Base-by-base conservation (phyloP, 176 grass and related monocot genomes). In the Pontederia crassipes region DNA sequence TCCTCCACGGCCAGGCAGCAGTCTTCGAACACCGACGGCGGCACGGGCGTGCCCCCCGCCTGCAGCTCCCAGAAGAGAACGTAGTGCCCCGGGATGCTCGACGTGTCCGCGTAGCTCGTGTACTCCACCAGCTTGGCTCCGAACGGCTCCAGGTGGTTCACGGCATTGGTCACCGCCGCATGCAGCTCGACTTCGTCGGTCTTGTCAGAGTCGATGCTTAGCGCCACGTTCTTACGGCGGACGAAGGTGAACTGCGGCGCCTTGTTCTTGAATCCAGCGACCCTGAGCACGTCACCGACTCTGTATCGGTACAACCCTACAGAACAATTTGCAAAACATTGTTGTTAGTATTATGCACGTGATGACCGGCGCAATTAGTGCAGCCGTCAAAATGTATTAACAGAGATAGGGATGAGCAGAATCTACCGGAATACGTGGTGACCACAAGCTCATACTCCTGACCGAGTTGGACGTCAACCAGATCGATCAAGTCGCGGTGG, bases 171-270 rank as follows among this genome's bases (percentile, higher is more conserved):
- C 79, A 98, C 88, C 12, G 93, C 93, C 62, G 75, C 78, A 57
- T 98, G 93, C 64, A 98, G 88, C 82, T 98, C 93, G 53, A 77
- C 75, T 74, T 98, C 93, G 84, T 98, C 84, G n/a, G 93, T 98
- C 79, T 98, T 98, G 68, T 98, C 93, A 0, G 93, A 70, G 52
- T 98, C 93, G 26, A 98, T 74, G 82, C 88, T 92, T 26, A 98
- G 81, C 55, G 85, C 84, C 71, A 98, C 93, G 67, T 98, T 98
- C 75, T 83, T 89, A 45, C 93, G 93, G 51, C 93, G 29, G 9
- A 98, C 27, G 62, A 98, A 98, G 6, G 71, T 83, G 64, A 98
- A 98, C 73, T 88, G 78, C 0, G 93, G 88, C n/a, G 93, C 81
- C 88, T 83, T 70, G 77, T 92, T 98, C 84, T 92, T 85, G 79